These are phyloP conservation scores for Saccharum hybrid DNA, from an alignment of 202 grass and related monocot genomes.

Conservation along the genomic window DNA sequence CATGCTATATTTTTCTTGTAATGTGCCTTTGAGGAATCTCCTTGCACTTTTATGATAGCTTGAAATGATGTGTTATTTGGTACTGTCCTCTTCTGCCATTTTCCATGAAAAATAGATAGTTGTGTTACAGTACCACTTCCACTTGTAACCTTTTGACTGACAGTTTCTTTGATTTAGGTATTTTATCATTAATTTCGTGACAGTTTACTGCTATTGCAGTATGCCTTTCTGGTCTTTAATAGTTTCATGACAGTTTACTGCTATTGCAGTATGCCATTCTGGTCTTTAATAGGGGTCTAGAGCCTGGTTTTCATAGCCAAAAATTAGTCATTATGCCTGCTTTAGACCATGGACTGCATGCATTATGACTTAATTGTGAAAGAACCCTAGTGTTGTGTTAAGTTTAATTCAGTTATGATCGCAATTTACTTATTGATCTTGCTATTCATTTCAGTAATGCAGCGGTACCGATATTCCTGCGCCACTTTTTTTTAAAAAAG, in stretches of 20 bases:
- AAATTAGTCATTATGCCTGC: conserved; percentile 21
- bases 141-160: conserved; percentile 18
- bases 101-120: conserved; percentile 7
- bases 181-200: conserved; percentile 1
- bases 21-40: conserved; percentile 19
- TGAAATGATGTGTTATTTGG: conserved; percentile 17
- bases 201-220: conserved; percentile 25
- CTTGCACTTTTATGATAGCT: conserved; percentile 31
- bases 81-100: conserved; percentile 9
- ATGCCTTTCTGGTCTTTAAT: not conserved
- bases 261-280: conserved; percentile 1
- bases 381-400: conserved; percentile 11
- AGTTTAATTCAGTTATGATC: conserved; percentile 15
- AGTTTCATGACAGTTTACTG: conserved; percentile 17
- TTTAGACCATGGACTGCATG: conserved; percentile 22
- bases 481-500: not conserved
- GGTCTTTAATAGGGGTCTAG: conserved; percentile 11
- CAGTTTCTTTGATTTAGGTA: not conserved
- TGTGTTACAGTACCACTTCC: conserved; percentile 1
- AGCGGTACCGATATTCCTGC: conserved; percentile 20
- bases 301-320: not conserved
- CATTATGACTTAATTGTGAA: conserved; percentile 18
- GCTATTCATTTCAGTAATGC: conserved; percentile 34
- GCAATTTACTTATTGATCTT: conserved; percentile 18
- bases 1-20: conserved; percentile 12